Conservation (phyloP, 352 stramenopile species). For the Pythium aquatile region DNA sequence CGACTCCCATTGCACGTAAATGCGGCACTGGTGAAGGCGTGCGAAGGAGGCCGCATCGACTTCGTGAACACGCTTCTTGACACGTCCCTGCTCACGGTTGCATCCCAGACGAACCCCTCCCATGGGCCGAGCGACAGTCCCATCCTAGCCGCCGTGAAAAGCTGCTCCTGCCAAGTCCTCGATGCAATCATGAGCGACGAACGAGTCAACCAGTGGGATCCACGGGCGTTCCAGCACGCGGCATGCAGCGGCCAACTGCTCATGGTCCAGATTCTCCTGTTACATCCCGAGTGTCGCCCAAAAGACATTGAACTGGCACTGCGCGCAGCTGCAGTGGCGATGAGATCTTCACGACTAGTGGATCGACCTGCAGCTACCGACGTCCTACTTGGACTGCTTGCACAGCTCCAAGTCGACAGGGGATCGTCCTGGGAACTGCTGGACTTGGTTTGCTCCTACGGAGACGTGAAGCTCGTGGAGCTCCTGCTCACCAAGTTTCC, state of each 20-base stretch:
- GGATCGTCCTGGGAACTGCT: constrained; percentile 16
- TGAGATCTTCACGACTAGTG: neutral
- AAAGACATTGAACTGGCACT: constrained; percentile 14
- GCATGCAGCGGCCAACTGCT: neutral
- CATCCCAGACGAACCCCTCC: neutral
- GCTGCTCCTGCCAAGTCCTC: constrained; percentile 6
- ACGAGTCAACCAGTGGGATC: constrained; percentile 18
- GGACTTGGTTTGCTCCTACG: constrained; percentile 14
- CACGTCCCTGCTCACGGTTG: neutral
- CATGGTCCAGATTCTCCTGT: constrained; percentile 12
- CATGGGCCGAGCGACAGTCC: neutral
- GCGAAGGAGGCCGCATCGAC: neutral
- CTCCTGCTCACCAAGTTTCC: neutral
- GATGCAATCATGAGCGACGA: neutral
- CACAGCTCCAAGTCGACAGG: neutral
- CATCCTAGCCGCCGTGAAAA: constrained; percentile 9
- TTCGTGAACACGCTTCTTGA: neutral
- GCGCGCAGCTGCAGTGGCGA: neutral
- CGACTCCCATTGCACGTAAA: neutral
- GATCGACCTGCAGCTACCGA: neutral
- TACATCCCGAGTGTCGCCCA: constrained; percentile 7
- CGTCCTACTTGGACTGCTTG: neutral
- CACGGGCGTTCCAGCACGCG: constrained; percentile 13
- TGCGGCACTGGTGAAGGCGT: constrained; percentile 5
- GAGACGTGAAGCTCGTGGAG: constrained; percentile 6